Evolutionary conservation across 2,329 filamentous ascomycete species (phyloP), one percentile per base, ranked within the genome.

Genomic region (Cercospora zeae-maydis): DNA sequence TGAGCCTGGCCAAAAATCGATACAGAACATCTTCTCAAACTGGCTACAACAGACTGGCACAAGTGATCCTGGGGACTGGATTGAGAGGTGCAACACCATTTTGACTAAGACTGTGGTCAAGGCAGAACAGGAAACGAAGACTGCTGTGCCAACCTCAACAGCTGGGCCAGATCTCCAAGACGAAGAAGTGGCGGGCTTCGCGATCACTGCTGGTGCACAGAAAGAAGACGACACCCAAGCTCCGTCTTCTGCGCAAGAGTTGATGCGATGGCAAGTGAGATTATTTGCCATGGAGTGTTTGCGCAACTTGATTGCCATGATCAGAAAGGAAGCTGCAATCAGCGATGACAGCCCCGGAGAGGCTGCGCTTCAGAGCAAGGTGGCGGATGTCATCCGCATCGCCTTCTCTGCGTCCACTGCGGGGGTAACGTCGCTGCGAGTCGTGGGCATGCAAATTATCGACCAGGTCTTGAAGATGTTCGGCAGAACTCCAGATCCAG

Each of bases 381-480:
- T 99, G 61, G 93, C 91, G 2, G 95, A 99, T 75, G 91, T 99
- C 24, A 92, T 99, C 62, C 88, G 92, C 56, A 96, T 98, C 83
- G 93, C 95, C 0, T 99, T 99, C 76, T 97, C 95, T 10, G 95
- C 95, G 0, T 98, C 93, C 1, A 99, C 95, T 0, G 93, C 93
- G 1, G 91, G 90, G 68, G 93, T 99, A 0, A 85, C 96, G 24
- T 90, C 96, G 72, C 83, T 99, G 63, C 86, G 95, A 27, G 88
- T 99, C 39, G 92, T 92, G 82, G 95, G 95, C 27, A 78, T 99
- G 66, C 93, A 93, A 75, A 96, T 99, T 59, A 92, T 99, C 60
- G 93, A 96, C 64, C 91, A 93, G 62, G 87, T 98, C 9, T 81
- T 99, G 56, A 96, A 93, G 81, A 92, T 97, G 82, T 99, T 99